Base-by-base conservation (phyloP, 2,329 filamentous ascomycete species). In the Hypoxylon rubiginosum region DNA sequence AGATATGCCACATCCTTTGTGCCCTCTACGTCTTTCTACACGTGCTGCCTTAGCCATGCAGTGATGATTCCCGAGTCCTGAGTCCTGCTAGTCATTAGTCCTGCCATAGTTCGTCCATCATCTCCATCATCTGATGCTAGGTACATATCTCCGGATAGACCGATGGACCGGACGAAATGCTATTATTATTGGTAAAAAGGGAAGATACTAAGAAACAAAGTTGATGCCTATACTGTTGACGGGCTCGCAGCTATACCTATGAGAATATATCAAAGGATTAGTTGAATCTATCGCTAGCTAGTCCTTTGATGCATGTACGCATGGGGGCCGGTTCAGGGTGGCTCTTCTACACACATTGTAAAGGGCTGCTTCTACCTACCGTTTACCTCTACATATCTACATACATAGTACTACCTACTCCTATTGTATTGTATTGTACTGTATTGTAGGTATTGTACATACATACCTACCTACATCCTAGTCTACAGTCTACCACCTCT, bases 61-160 rank as follows among this genome's bases (percentile, higher is more conserved):
- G 13, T 43, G 8, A 30, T 43, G 8, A 30, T 4, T 53, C 30
- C 36, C 32, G 43, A 55, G 58, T 48, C 57, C 49, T 50, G 19
- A 13, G 28, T 30, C 6, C 28, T 30, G 34, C 34, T 39, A 39
- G 39, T 39, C 50, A 21, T 52, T 21, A 36, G 30, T 21, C 30
- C 32, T 13, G n/a, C 30, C 56, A n/a, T 13, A 39, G 34, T n/a
- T 39, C 13, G 51, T 36, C 46, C 56, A 46, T 58, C 45, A 24
- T 4, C 21, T 36, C 46, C 46, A 46, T 58, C 45, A 32, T 46
- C 28, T 13, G 11, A 34, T 49, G 41, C 21, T 28, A 24, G 21
- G 21, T 24, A 24, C 21, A 24, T 24, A 24, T 24, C 21, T 24
- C 21, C 21, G 21, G 21, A 30, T 7, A 30, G 28, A 9, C 34